phyloP scores from a whole-genome alignment of 2,329 filamentous ascomycete genomes.

The Taxawa tesnikishii region DNA sequence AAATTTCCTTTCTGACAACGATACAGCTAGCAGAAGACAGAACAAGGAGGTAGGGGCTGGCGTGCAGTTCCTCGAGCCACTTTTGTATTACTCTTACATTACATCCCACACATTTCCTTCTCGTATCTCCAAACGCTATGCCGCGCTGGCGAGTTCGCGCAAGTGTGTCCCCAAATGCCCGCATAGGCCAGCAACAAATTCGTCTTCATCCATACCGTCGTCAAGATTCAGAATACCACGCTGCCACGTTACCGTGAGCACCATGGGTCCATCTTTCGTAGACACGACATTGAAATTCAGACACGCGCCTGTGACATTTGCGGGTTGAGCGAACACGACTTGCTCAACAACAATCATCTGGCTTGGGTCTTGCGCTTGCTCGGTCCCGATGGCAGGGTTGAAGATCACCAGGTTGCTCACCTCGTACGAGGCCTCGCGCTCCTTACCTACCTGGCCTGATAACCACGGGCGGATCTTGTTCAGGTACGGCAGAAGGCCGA shows the following conservation, averaged over 20 bases:
- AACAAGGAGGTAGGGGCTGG: too few species aligned
- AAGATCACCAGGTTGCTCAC: conserved; percentile 34
- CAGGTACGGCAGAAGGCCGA: conserved; percentile 31
- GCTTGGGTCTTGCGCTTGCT: conserved; percentile 3
- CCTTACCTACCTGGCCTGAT: conserved; percentile 23
- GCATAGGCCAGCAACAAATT: too few species aligned
- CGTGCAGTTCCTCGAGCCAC: too few species aligned
- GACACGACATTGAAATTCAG: conserved; percentile 31
- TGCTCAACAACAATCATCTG: conserved; percentile 21
- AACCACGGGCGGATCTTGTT: conserved; percentile 28
- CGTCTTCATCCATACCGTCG: too few species aligned
- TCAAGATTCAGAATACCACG: conserved; percentile 26
- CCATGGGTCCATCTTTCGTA: conserved; percentile 25
- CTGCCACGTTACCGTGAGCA: conserved; percentile 30
- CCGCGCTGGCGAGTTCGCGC: too few species aligned
- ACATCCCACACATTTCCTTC: too few species aligned
- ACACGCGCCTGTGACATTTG: conserved; percentile 23
- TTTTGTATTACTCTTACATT: too few species aligned
- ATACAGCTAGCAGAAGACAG: too few species aligned
- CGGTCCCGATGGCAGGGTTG: conserved; percentile 11
- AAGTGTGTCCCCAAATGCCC: too few species aligned
- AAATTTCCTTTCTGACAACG: too few species aligned
- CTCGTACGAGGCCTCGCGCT: conserved; percentile 30
- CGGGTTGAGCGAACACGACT: conserved; percentile 34
- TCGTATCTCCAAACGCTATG: too few species aligned